Evolutionary conservation across 2,329 filamentous ascomycete genomes (phyloP).

Genomic region (Cercospora sp.): DNA sequence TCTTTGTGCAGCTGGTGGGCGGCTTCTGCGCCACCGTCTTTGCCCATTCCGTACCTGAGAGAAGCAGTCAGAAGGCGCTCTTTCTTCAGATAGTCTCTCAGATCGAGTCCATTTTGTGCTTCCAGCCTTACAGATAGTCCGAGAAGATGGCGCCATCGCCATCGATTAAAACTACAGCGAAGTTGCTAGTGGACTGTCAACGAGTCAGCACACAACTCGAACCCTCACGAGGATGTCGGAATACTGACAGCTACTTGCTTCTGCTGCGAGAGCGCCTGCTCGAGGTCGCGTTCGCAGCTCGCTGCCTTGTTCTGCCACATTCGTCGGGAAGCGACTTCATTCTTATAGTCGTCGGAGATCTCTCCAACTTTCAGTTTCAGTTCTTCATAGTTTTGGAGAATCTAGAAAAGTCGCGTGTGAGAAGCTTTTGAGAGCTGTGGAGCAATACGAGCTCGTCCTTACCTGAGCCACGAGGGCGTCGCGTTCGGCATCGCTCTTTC

Average conservation of each 20-base stretch:
- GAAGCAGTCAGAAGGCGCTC: neutral
- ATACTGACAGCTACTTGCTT: constrained; percentile 32
- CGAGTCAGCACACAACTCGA: neutral
- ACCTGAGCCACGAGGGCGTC: constrained; percentile 37
- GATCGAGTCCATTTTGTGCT: neutral
- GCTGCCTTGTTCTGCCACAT: constrained; percentile 38
- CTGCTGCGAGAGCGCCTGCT: constrained; percentile 28
- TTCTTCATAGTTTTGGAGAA: constrained; percentile 35
- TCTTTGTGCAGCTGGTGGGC: constrained; percentile 46
- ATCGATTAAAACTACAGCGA: constrained; percentile 51
- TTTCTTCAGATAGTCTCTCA: neutral
- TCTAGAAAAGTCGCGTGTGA: neutral
- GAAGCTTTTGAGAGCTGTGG: neutral
- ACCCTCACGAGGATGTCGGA: neutral
- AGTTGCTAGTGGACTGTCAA: constrained; percentile 41
- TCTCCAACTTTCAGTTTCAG: constrained; percentile 39
- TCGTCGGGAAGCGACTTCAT: constrained; percentile 40
- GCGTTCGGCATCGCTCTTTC: constrained; percentile 36
- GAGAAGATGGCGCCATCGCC: constrained; percentile 52
- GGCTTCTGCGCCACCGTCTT: constrained; percentile 50
- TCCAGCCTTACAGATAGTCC: constrained; percentile 40
- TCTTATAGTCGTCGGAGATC: constrained; percentile 40
- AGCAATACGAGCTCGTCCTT: neutral
- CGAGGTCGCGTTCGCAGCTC: constrained; percentile 23
- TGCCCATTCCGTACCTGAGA: constrained; percentile 38